phyloP scores from a whole-genome alignment of 305 asterid species.

The Fraxinus xanthoxyloides region DNA sequence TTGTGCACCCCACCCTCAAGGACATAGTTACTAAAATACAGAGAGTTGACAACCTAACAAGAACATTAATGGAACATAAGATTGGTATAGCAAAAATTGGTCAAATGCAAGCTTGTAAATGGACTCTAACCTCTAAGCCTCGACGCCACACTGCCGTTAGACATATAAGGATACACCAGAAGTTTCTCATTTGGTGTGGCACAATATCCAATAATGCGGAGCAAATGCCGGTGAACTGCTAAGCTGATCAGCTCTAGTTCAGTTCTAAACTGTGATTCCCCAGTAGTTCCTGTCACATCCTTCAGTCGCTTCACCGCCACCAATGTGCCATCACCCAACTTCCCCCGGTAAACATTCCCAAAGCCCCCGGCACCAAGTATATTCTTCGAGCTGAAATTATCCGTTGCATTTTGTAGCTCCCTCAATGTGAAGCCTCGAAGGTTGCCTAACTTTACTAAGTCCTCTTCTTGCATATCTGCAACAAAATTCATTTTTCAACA shows the following conservation, averaged over 20 bases:
- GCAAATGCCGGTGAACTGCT: constrained; percentile 90
- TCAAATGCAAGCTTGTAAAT: neutral
- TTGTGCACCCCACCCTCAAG: neutral
- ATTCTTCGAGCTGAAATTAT: constrained; percentile 75
- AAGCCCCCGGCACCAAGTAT: constrained; percentile 97
- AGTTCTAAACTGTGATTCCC: constrained; percentile 77
- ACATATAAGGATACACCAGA: constrained; percentile 89
- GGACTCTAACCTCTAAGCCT: constrained; percentile 65
- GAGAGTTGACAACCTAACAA: neutral
- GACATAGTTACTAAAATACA: neutral
- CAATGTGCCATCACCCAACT: constrained; percentile 56
- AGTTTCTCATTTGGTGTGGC: constrained; percentile 73
- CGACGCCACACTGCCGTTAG: constrained; percentile 89
- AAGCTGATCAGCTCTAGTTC: constrained; percentile 88
- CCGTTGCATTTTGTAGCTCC: constrained; percentile 83
- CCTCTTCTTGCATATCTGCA: constrained; percentile 75
- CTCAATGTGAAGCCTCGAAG: constrained; percentile 74
- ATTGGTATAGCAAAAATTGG: neutral
- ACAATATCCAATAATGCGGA: constrained; percentile 79
- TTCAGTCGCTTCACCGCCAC: constrained; percentile 89
- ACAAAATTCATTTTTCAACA: neutral
- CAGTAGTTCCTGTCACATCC: constrained; percentile 78
- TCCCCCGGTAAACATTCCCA: constrained; percentile 87
- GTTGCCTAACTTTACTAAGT: constrained; percentile 64
- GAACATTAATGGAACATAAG: neutral